Conservation (phyloP, 129 eudicot genomes). For the Helianthus tuberosus region DNA sequence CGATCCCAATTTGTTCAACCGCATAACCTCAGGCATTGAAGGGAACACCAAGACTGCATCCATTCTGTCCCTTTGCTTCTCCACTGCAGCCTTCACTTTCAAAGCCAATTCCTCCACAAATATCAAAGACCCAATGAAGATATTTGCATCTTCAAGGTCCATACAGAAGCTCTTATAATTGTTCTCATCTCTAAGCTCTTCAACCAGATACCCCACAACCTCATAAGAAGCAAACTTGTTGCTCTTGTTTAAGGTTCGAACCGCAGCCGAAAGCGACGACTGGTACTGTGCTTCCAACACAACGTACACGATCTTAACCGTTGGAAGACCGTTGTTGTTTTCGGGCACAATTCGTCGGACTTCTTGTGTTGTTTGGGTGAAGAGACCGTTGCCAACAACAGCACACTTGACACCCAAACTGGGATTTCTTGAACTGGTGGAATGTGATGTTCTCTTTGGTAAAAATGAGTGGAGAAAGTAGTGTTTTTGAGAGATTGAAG, state of each 20-base stretch:
- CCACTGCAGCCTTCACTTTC: constrained; percentile 88
- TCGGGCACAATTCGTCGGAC: constrained; percentile 88
- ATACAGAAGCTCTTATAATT: constrained; percentile 79
- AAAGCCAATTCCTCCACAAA: constrained; percentile 92
- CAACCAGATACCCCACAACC: constrained; percentile 96
- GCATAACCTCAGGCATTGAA: constrained; percentile 99
- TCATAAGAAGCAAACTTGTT: constrained; percentile 63
- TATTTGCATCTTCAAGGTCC: constrained; percentile 90
- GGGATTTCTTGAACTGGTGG: constrained; percentile 45
- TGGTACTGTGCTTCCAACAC: constrained; percentile 98
- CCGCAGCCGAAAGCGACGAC: constrained; percentile 85
- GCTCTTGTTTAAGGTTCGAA: constrained; percentile 59
- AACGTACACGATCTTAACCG: constrained; percentile 90
- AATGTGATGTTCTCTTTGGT: constrained; percentile 52
- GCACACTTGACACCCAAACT: constrained; percentile 68
- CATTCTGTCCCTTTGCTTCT: constrained; percentile 91
- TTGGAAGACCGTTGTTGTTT: constrained; percentile 61
- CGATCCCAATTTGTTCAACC: constrained; percentile 89
- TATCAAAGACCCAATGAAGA: constrained; percentile 89
- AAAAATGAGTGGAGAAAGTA: constrained; percentile 80
- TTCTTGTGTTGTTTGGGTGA: constrained; percentile 91
- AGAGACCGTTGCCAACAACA: constrained; percentile 87
- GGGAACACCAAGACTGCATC: constrained; percentile 98
- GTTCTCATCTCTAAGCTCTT: constrained; percentile 89
- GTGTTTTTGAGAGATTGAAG: constrained; percentile 74